Percentiles rank a stretch among this genome's conserved stretches.
These are phyloP conservation scores for Saccharomycodes ludwigii DNA, from an alignment of 805 yeast genomes.

Conservation along the genomic window DNA sequence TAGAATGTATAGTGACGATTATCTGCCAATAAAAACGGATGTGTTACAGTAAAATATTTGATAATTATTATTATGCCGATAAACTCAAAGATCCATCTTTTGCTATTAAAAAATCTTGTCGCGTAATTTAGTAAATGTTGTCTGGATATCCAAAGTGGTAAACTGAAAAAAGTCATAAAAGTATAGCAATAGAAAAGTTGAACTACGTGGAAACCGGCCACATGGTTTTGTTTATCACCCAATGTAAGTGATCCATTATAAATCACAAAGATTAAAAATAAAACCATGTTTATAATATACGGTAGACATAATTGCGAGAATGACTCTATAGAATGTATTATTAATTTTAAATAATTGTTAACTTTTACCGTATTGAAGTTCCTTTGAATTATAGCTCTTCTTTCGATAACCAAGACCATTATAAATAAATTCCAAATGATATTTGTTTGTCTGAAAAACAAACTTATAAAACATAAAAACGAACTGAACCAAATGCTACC, in stretches of 20 bases:
- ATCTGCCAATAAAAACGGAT: conserved; percentile 87
- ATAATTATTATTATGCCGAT: conserved; percentile 33
- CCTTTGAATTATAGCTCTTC: conserved; percentile 30
- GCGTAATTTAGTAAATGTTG: conserved; percentile 29
- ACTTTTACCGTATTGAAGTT: conserved; percentile 25
- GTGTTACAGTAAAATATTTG: conserved; percentile 56
- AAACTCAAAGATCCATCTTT: conserved; percentile 17
- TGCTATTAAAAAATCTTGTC: conserved; percentile 17
- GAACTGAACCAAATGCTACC: conserved; percentile 35
- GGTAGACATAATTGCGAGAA: conserved; percentile 31
- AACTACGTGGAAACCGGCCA: conserved; percentile 54
- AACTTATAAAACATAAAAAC: conserved; percentile 44
- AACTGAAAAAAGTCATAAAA: conserved; percentile 51
- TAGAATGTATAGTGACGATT: conserved; percentile 91
- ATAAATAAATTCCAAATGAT: conserved; percentile 72
- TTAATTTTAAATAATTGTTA: conserved; percentile 28
- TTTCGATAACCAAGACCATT: conserved; percentile 41
- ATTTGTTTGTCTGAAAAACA: conserved; percentile 83
- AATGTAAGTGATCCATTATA: conserved; percentile 76
- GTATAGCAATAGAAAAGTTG: conserved; percentile 71
- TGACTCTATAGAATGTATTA: conserved; percentile 26
- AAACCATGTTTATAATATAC: conserved; percentile 35
- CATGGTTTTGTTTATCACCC: conserved; percentile 86
- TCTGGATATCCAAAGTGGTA: conserved; percentile 60
- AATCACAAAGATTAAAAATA: conserved; percentile 46